phyloP scores from a whole-genome alignment of 495 filamentous ascomycete genomes.

The Penicillium canariense region DNA sequence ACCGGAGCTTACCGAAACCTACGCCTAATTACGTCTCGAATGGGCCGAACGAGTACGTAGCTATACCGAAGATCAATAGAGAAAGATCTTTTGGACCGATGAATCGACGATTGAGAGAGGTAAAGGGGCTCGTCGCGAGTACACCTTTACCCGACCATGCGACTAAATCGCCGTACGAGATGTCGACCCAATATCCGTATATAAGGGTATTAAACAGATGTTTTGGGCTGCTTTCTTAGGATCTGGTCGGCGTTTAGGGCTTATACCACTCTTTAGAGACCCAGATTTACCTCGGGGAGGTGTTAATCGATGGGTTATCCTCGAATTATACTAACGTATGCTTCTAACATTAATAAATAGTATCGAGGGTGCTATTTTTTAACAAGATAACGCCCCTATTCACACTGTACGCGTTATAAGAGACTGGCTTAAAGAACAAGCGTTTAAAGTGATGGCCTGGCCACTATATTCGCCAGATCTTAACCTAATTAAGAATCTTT shows the following conservation, averaged over 20 bases:
- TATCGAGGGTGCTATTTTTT: conserved; percentile 9
- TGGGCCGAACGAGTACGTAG: no score
- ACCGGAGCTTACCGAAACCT: no score
- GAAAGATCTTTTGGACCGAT: background rate
- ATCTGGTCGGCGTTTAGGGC: conserved; percentile 1
- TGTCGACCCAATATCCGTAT: no score
- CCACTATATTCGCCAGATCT: conserved; percentile 23
- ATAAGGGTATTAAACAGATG: background rate
- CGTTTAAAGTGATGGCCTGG: conserved; percentile 15
- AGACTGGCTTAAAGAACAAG: conserved; percentile 11
- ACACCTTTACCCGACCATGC: background rate
- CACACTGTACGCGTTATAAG: conserved; percentile 14
- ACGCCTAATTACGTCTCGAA: no score
- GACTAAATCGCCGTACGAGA: background rate
- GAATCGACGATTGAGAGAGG: background rate
- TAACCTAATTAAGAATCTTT: conserved; percentile 28
- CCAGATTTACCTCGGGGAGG: background rate
- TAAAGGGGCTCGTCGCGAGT: background rate
- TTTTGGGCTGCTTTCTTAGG: conserved; percentile 12
- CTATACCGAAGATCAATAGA: no score
- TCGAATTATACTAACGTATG: background rate
- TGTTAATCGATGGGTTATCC: background rate
- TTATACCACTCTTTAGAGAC: background rate
- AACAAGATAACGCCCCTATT: conserved; percentile 21
- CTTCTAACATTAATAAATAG: background rate